Evolutionary conservation across 768 basidiomycete species (phyloP).

Genomic region (Boletus tylopilopsis): DNA sequence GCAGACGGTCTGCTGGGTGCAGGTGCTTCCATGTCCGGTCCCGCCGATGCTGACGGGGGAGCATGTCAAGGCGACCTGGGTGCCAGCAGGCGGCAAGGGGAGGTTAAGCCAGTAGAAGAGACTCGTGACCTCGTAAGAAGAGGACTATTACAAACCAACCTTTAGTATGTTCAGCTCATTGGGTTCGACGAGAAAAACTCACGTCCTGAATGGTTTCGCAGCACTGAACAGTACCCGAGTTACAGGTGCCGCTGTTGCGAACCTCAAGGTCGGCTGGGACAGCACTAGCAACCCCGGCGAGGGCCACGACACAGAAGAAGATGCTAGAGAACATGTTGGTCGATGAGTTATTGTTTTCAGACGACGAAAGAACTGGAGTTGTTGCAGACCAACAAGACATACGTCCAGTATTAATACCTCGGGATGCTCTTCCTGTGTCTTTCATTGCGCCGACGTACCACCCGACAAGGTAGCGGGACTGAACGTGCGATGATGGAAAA

Average conservation of each 20-base stretch:
- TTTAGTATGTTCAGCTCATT: background rate
- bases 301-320: no score
- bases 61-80: background rate
- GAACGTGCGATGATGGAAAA: background rate
- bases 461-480: background rate
- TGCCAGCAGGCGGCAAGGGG: background rate
- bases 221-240: constrained; percentile 35
- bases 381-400: no score
- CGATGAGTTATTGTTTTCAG: no score
- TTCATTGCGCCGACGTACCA: background rate
- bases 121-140: background rate
- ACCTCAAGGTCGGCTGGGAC: no score
- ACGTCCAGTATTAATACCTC: background rate
- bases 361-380: no score
- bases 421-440: background rate
- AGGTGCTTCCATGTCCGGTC: background rate
- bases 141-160: background rate
- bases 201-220: background rate
- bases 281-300: no score
- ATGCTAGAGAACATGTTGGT: background rate
- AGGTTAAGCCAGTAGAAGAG: background rate
- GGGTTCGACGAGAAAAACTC: background rate
- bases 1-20: background rate
- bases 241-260: constrained; percentile 25
- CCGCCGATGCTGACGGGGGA: background rate